These are phyloP conservation scores for Linderniella brevidens DNA, from an alignment of 257 asterid species.

Conservation along the genomic window DNA sequence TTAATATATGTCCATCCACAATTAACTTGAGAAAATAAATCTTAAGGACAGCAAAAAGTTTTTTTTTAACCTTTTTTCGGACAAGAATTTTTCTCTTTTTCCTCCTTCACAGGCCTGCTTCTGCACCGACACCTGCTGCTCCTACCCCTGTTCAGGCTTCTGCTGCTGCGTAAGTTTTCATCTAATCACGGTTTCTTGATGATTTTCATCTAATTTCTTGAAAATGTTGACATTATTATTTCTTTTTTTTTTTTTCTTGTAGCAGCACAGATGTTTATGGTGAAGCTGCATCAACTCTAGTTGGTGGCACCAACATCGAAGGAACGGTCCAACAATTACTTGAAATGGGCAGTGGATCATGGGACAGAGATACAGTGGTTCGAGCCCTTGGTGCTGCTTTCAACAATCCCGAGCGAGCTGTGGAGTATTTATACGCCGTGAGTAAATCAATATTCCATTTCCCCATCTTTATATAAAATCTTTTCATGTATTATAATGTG, in stretches of 20 bases:
- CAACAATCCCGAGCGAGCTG: constrained; percentile 85
- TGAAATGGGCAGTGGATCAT: constrained; percentile 81
- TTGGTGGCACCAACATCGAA: constrained; percentile 62
- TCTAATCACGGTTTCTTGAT: constrained; percentile 1
- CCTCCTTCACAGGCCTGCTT: constrained; percentile 14
- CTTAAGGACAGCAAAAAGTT: too few species aligned
- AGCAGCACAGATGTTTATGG: constrained; percentile 49
- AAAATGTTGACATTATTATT: too few species aligned
- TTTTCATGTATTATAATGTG: background rate
- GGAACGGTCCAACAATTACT: constrained; percentile 62
- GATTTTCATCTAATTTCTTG: too few species aligned
- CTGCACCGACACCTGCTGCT: constrained; percentile 10
- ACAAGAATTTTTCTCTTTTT: too few species aligned
- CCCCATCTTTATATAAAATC: background rate
- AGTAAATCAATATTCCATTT: constrained; percentile 12
- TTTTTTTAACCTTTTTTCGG: too few species aligned
- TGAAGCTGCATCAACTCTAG: constrained; percentile 51
- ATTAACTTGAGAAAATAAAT: too few species aligned
- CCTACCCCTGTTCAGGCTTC: constrained; percentile 18
- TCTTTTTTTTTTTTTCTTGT: constrained; percentile 11
- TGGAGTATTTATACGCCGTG: constrained; percentile 75
- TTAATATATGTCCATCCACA: too few species aligned
- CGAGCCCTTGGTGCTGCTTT: constrained; percentile 81
- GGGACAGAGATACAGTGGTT: constrained; percentile 85
- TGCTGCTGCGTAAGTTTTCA: constrained; percentile 21